phyloP scores from a whole-genome alignment of 805 yeast genomes.

The Wickerhamiella azyma region DNA sequence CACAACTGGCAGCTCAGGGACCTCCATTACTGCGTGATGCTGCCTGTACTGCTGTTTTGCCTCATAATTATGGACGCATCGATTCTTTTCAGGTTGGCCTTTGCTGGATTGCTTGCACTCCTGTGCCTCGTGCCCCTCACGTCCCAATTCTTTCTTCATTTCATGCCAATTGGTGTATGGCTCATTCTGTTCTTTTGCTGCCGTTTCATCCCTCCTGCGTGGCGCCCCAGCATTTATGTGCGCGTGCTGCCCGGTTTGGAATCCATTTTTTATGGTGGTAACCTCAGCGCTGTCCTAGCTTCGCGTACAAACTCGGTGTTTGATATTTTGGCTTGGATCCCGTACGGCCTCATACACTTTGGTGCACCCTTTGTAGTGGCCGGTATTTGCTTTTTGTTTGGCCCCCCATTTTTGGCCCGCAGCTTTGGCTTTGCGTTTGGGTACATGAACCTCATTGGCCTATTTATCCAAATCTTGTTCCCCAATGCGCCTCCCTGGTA shows the following conservation, averaged over 20 bases:
- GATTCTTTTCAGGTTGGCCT: conserved; percentile 22
- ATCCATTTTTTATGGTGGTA: conserved; percentile 83
- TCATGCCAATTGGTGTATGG: conserved; percentile 78
- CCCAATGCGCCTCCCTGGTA: conserved; percentile 99
- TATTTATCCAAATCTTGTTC: conserved; percentile 61
- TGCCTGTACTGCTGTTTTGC: conserved; percentile 37
- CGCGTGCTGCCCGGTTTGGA: conserved; percentile 83
- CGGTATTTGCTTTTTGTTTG: conserved; percentile 62
- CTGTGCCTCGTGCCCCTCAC: conserved; percentile 58
- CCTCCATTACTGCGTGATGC: conserved; percentile 36
- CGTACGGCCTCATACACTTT: conserved; percentile 85
- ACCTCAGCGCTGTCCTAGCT: conserved; percentile 71
- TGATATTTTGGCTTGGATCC: conserved; percentile 88
- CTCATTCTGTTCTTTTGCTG: conserved; percentile 67
- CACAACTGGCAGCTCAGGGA: conserved; percentile 32
- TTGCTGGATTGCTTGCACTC: conserved; percentile 31
- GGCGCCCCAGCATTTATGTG: conserved; percentile 83
- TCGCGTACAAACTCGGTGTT: conserved; percentile 48
- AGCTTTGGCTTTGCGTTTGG: conserved; percentile 90
- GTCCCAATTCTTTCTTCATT: conserved; percentile 71
- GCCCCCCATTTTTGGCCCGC: conserved; percentile 76
- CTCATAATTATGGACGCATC: conserved; percentile 27
- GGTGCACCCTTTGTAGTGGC: conserved; percentile 85
- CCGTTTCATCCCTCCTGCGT: conserved; percentile 52
- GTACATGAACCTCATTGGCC: conserved; percentile 82